Percentiles rank a stretch among this genome's conserved stretches.
Conservation (phyloP, 768 basidiomycete genomes). For the Xanthoconium purpureum region DNA sequence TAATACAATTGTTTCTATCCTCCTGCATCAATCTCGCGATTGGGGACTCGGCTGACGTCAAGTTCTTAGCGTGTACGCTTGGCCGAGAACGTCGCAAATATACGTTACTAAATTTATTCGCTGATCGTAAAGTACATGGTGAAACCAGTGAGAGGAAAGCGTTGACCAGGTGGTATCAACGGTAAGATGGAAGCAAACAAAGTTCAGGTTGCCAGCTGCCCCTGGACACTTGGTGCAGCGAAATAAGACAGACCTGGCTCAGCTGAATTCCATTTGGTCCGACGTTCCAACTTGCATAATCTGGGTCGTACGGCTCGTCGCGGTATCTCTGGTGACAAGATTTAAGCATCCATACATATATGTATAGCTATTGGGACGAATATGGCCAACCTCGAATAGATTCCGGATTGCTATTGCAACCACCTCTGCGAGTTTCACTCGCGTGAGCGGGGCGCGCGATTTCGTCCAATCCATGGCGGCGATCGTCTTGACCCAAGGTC, state of each 20-base stretch:
- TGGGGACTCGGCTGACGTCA: too few relatives aligned
- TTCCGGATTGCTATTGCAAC: slow-evolving; percentile 68
- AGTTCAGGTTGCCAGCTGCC: slow-evolving; percentile 79
- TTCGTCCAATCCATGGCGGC: slow-evolving; percentile 77
- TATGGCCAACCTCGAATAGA: slow-evolving; percentile 51
- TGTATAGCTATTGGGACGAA: background rate
- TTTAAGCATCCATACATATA: slow-evolving; percentile 12
- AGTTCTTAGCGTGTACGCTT: too few relatives aligned
- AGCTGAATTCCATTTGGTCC: slow-evolving; percentile 26
- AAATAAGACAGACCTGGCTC: slow-evolving; percentile 50
- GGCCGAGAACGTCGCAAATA: too few relatives aligned
- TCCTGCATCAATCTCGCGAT: too few relatives aligned
- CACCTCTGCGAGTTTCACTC: slow-evolving; percentile 69
- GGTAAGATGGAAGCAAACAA: slow-evolving; percentile 39
- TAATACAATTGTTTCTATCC: too few relatives aligned
- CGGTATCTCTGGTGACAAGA: slow-evolving; percentile 11
- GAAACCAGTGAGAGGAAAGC: background rate
- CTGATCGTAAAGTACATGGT: too few relatives aligned
- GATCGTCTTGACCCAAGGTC: slow-evolving; percentile 71
- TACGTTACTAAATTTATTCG: too few relatives aligned
- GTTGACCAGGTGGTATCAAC: slow-evolving; percentile 2
- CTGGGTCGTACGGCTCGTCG: slow-evolving; percentile 7
- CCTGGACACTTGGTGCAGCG: slow-evolving; percentile 73
- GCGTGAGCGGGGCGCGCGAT: slow-evolving; percentile 67
- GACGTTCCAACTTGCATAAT: slow-evolving; percentile 20